These are phyloP conservation scores for Pulveroboletus sp. DNA, from an alignment of 1,284 basidiomycete genomes.

Conservation along the genomic window DNA sequence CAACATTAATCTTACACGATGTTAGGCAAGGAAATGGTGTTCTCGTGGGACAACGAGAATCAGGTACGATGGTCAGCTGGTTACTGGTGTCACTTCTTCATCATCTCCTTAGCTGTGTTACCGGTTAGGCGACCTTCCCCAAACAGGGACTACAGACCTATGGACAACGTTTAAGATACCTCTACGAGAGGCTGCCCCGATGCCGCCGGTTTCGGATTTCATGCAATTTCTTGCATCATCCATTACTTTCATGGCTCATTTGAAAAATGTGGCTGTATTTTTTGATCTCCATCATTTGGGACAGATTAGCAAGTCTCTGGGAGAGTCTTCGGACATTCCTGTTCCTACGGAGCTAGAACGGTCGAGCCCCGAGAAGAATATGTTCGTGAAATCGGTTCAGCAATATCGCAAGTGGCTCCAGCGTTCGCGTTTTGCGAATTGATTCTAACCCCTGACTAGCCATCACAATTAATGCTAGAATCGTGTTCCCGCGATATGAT, in stretches of 20 bases:
- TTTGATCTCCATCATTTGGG: not conserved
- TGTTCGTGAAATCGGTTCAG: not conserved
- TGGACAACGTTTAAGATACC: constrained; percentile 5
- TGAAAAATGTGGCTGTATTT: not conserved
- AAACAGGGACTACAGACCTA: not conserved
- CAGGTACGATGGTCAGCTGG: not conserved
- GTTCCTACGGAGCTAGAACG: not conserved
- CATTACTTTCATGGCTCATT: constrained; percentile 3
- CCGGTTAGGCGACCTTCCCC: not conserved
- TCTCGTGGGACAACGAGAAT: not conserved
- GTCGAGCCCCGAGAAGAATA: not conserved
- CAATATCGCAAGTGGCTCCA: not conserved
- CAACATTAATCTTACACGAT: not conserved
- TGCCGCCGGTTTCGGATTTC: not conserved
- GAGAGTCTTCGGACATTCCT: not conserved
- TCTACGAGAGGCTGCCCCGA: not conserved
- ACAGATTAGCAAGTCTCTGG: not conserved
- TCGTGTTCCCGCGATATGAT: not conserved
- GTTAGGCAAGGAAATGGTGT: constrained; percentile 1
- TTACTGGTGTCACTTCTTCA: not conserved
- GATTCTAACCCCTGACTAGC: not conserved
- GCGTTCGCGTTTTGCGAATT: not conserved
- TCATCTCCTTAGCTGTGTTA: not conserved
- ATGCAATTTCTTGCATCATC: constrained; percentile 9
- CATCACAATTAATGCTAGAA: not conserved